Base-by-base conservation (phyloP, 176 grass and related monocot genomes). In the Ananas comosus region DNA sequence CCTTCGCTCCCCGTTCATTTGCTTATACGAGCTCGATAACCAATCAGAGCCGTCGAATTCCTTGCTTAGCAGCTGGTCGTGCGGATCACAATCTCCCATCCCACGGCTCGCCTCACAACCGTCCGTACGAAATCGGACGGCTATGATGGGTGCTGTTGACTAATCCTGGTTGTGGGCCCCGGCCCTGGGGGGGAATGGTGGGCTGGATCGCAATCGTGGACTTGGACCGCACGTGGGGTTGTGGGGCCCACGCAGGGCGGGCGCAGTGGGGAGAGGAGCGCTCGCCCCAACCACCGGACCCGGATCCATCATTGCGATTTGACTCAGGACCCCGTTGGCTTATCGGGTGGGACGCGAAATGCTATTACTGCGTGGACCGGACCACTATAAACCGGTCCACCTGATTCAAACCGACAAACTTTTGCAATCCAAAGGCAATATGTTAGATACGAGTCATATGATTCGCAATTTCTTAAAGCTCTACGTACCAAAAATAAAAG, bases 281-380 rank as follows among this genome's bases (percentile, higher is more conserved):
- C 33, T 42, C 5, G 33, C 33, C 56, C 56, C 16, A 61, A 67
- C 65, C 10, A 49, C 65, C 65, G 13, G 16, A 67, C 65, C 65
- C 65, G 65, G 65, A 67, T 67, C 65, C 42, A 67, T 67, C 3
- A 67, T 67, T 67, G 42, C 29, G 65, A 67, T 49, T 67, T 67
- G 65, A 67, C 65, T 33, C 29, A 14, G 17, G 14, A 16, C 16
- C 65, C 29, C 8, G 65, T n/a, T 10, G 29, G 17, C 7, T n/a
- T 11, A 49, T 5, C 42, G 42, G 65, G 13, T 67, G 65, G 65
- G 65, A 67, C 42, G 33, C 42, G 28, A 23, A 11, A 22, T 19
- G 33, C 22, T 23, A 23, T 42, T 42, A 42, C 7, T 42, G 5
- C 33, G 33, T 42, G 33, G 33, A 42, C 33, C 33, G 33, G 33